A percentile compares a stretch with the other conserved stretches of the same genome.
Evolutionary conservation across 176 grass and related monocot genomes (phyloP).

Genomic region (Echinochloa phyllopogon): DNA sequence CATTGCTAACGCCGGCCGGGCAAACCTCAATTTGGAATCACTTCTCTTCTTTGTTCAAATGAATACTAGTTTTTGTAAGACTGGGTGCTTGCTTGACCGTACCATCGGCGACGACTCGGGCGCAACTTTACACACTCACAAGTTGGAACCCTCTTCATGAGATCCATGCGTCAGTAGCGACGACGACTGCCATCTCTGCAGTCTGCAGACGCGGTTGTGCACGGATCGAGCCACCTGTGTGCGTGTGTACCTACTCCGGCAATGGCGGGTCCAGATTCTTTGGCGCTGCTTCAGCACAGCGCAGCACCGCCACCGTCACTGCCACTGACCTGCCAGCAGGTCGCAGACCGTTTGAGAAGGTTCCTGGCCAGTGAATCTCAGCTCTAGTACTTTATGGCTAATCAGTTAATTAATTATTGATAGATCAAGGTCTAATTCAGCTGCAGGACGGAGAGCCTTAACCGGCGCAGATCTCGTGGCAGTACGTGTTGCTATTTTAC

Average conservation of each 20-base stretch:
- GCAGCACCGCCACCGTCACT: not conserved
- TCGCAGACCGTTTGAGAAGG: conserved; percentile 17
- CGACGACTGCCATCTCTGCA: no score
- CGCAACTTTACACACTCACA: no score
- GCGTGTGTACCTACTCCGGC: not conserved
- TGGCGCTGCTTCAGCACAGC: not conserved
- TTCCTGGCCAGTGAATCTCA: not conserved
- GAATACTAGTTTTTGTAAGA: no score
- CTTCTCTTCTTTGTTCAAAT: no score
- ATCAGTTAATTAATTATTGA: not conserved
- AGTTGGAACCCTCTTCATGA: no score
- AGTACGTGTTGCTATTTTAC: not conserved
- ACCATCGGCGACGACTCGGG: no score
- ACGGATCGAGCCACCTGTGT: not conserved
- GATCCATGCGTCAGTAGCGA: no score
- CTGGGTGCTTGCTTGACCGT: no score
- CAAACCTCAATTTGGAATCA: no score
- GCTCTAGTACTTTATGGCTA: no score
- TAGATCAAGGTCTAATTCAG: not conserved
- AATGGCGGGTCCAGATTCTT: not conserved
- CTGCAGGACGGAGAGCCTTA: not conserved
- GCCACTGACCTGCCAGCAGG: not conserved
- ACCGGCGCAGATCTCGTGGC: not conserved
- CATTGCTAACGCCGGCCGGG: no score
- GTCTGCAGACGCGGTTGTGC: no score